Evolutionary conservation across 179 eudicot genomes (phyloP), one percentile per base, ranked within the genome.

Genomic region (Heliamphora pulchella): DNA sequence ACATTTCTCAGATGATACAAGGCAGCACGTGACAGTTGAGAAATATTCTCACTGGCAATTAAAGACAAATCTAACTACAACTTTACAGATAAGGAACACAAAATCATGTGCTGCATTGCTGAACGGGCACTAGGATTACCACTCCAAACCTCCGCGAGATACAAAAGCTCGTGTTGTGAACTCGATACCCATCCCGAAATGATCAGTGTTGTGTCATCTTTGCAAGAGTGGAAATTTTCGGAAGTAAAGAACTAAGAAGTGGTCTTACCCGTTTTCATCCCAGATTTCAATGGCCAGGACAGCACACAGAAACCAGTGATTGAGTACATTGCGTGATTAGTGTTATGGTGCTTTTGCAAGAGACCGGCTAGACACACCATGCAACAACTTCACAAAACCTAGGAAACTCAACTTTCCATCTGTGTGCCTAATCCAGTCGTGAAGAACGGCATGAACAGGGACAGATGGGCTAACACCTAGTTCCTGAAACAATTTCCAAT

Each of bases 331-430:
- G 76, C n/a, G 17, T 10, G 58, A 64, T n/a, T 51, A 18, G 50
- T 57, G 68, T 83, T 81, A 92, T 62, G 88, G 96, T 79, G 86
- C 74, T 83, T 89, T 93, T 1, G 89, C 83, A 47, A 87, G 85
- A 7, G 96, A 80, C 70, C 92, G 85, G 83, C 90, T 82, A 13
- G 91, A 83, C 44, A 84, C 85, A 5, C 95, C 97, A 54, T 88
- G 95, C 79, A 92, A 86, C 73, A 92, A 79, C 79, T 91, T 92
- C 67, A 89, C 86, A 77, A 91, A 92, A 11, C 97, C 97, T 64
- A 89, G 89, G 78, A 92, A 92, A 84, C 91, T 92, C 18, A 92
- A 87, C 84, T 92, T 92, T n/a, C 97, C 97, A 77, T 92, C 97
- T 1, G 90, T 83, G 76, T 90, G 91, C 82, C 95, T 85, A 78